phyloP scores from a whole-genome alignment of 2,329 filamentous ascomycete genomes.

The Aspergillus melleus region DNA sequence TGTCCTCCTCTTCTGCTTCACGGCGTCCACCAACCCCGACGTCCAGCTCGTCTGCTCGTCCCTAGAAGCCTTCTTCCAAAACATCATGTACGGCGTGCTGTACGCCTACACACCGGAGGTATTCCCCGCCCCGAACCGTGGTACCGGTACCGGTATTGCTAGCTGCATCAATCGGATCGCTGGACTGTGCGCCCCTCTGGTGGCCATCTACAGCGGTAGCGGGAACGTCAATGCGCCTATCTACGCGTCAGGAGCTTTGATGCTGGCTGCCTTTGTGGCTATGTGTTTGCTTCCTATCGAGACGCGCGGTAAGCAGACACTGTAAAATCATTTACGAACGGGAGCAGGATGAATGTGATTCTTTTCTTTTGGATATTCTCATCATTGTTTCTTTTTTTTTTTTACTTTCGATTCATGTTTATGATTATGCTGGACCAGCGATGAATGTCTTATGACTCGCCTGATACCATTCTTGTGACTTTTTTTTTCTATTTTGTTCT shows the following conservation, averaged over 20 bases:
- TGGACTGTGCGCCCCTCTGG: constrained; percentile 47
- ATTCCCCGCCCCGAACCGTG: constrained; percentile 57
- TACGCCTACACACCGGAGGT: constrained; percentile 62
- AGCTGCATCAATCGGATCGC: constrained; percentile 47
- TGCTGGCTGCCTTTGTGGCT: constrained; percentile 47
- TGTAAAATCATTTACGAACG: constrained; percentile 26
- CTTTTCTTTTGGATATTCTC: constrained; percentile 1
- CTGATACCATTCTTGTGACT: neutral
- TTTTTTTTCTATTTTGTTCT: neutral
- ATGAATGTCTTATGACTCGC: neutral
- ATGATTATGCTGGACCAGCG: neutral
- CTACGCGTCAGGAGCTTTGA: constrained; percentile 46
- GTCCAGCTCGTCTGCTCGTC: constrained; percentile 55
- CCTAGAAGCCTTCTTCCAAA: constrained; percentile 58
- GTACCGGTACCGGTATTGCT: constrained; percentile 54
- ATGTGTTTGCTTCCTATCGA: constrained; percentile 50
- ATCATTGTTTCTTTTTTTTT: neutral
- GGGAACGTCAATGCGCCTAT: constrained; percentile 45
- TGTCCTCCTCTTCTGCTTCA: constrained; percentile 58
- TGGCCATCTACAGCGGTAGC: constrained; percentile 43
- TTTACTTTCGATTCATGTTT: neutral
- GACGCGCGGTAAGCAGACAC: constrained; percentile 44
- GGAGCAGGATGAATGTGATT: too few relatives aligned
- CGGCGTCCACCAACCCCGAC: constrained; percentile 48
- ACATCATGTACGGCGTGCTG: constrained; percentile 58